These are phyloP conservation scores for Rubroshorea leprosula DNA, from an alignment of 345 rosid genomes.

Conservation along the genomic window DNA sequence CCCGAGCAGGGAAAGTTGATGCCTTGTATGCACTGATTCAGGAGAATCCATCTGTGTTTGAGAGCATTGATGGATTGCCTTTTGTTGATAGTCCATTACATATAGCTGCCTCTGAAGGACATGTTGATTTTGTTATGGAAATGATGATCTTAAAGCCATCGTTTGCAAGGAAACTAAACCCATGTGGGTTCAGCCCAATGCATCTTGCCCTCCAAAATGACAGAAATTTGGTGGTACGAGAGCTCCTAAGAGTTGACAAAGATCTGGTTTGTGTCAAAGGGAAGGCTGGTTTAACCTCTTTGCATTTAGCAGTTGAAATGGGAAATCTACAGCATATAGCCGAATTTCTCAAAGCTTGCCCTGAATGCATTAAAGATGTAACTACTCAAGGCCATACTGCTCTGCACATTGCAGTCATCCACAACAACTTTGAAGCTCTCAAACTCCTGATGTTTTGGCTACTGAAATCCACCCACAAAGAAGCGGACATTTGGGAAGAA, in stretches of 20 bases:
- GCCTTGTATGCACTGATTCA: slow-evolving; percentile 8
- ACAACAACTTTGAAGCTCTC: not conserved
- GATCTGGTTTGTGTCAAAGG: not conserved
- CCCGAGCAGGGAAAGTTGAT: slow-evolving; percentile 10
- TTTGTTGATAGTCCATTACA: slow-evolving; percentile 8
- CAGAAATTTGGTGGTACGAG: not conserved
- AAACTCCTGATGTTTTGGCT: too few species aligned
- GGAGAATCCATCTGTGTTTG: slow-evolving; percentile 7
- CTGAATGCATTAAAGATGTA: slow-evolving; percentile 13
- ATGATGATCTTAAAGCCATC: slow-evolving; percentile 6
- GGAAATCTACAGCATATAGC: slow-evolving; percentile 2
- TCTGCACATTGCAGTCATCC: slow-evolving; percentile 13
- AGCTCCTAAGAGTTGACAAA: not conserved
- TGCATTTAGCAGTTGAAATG: slow-evolving; percentile 4
- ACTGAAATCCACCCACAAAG: too few species aligned
- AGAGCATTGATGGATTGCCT: not conserved
- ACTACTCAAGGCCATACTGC: slow-evolving; percentile 10
- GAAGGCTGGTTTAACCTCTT: slow-evolving; percentile 6
- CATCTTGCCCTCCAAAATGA: not conserved
- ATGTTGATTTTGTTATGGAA: not conserved
- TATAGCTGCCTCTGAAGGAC: slow-evolving; percentile 1
- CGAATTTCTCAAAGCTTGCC: slow-evolving; percentile 1
- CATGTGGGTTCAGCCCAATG: not conserved
- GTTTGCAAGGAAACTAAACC: slow-evolving; percentile 5
- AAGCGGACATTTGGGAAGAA: too few species aligned